A percentile compares a stretch with the other conserved stretches of the same genome.
Conservation (phyloP, 306 rosid genomes). For the Pterocarpus macrocarpus region DNA sequence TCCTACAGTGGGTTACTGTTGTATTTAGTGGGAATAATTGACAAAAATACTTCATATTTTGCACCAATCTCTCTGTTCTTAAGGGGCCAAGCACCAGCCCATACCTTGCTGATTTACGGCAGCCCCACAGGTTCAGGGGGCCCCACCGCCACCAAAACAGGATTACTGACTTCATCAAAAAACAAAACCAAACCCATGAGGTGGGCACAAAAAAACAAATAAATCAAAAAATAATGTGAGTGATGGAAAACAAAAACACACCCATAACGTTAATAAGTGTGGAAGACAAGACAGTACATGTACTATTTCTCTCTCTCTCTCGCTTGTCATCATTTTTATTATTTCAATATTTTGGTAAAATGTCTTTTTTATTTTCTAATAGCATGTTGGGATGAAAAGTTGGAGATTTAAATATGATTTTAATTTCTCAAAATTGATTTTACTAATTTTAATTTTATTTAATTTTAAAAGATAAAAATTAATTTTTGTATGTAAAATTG, state of each 20-base stretch:
- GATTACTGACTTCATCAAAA: constrained; percentile 42
- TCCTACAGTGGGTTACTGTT: constrained; percentile 25
- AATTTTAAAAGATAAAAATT: too few species aligned
- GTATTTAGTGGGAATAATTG: constrained; percentile 33
- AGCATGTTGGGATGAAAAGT: too few species aligned
- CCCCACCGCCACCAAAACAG: constrained; percentile 47
- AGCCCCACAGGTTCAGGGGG: not conserved
- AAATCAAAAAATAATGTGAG: not conserved
- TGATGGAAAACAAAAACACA: constrained; percentile 44
- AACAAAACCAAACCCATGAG: constrained; percentile 17
- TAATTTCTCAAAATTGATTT: too few species aligned
- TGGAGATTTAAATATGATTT: too few species aligned
- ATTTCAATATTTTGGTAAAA: not conserved
- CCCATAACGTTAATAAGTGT: constrained; percentile 51
- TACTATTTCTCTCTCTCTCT: not conserved
- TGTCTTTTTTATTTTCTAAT: not conserved
- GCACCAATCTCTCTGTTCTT: constrained; percentile 24
- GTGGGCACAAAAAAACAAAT: constrained; percentile 23
- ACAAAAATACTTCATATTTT: constrained; percentile 10
- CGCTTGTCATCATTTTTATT: constrained; percentile 44
- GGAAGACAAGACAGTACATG: constrained; percentile 41
- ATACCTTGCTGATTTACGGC: constrained; percentile 37
- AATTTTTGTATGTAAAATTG: too few species aligned
- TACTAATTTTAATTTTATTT: too few species aligned
- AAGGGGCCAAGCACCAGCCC: constrained; percentile 46